A percentile compares a stretch with the other conserved stretches of the same genome.
phyloP scores from a whole-genome alignment of 257 asterid species.

The Datura wrightii region DNA sequence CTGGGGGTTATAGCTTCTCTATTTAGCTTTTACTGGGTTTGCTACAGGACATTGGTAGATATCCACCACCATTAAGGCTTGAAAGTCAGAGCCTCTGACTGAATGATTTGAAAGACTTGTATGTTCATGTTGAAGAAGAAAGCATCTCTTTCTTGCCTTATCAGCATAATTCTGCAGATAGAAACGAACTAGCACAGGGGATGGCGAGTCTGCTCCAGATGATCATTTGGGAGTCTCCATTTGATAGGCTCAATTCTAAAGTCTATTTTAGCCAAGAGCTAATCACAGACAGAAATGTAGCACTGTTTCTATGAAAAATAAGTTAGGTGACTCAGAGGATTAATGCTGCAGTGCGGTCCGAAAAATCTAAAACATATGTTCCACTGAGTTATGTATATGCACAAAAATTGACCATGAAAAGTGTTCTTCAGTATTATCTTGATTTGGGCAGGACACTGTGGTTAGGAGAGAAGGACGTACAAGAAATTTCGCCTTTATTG shows the following conservation, averaged over 20 bases:
- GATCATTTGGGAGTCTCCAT: not conserved
- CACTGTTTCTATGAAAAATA: not conserved
- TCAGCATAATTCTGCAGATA: not conserved
- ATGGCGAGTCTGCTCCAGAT: not conserved
- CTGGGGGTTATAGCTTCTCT: no score
- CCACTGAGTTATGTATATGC: not conserved
- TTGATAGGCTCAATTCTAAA: not conserved
- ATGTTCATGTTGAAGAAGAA: not conserved
- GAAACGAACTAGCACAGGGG: not conserved
- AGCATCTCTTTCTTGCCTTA: not conserved
- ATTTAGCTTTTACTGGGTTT: no score
- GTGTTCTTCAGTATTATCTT: constrained; percentile 1
- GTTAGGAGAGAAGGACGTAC: not conserved
- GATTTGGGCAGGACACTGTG: not conserved
- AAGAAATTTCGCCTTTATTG: not conserved
- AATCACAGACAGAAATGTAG: not conserved
- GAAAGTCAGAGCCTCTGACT: not conserved
- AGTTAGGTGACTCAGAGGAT: not conserved
- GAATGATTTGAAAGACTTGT: not conserved
- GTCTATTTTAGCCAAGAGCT: not conserved
- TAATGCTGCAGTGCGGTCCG: not conserved
- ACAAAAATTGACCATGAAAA: constrained; percentile 16
- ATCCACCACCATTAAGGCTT: no score
- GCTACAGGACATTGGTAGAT: no score
- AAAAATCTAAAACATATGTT: constrained; percentile 1